Evolutionary conservation across 768 basidiomycete genomes (phyloP), one percentile per base, ranked within the genome.

Genomic region (Phlebiopsis gigantea): DNA sequence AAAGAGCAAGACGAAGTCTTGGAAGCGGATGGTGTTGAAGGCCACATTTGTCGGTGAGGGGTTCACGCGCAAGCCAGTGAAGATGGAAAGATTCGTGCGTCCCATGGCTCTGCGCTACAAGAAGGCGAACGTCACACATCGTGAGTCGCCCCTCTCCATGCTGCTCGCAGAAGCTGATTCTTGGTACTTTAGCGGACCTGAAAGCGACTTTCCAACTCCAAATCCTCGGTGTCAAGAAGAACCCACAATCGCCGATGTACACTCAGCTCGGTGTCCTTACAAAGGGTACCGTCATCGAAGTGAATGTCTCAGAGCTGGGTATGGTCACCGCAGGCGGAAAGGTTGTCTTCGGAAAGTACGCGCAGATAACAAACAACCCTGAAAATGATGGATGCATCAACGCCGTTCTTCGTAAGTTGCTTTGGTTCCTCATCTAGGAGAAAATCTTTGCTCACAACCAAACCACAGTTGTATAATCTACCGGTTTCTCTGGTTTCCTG

Each of bases 21-120:
- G 97, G 97, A 99, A 99, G 76, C 84, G 94, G 63, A 98, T 98
- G 94, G 91, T 99, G 59, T 97, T 93, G 55, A 99, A 99, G 73
- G 97, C 97, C 29, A 99, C 97, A 8, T 99, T 98, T 66, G 97
- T 99, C 29, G 96, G 96, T 4, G 94, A 98, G 70, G 88, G 92
- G 17, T 99, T 98, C 71, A 99, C 97, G 15, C 80, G 97, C 59
- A 98, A 98, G 72, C 97, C 97, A 1, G 95, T 98, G 58, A 99
- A 99, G 75, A 90, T 98, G 87, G 97, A 99, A 74, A 80, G 97
- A 44, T 99, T 99, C 71, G 86, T 99, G 57, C 80, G 97, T 59
- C 97, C 97, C 4, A 97, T 97, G 92, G 97, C 95, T 34, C 74
- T 99, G 63, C 87, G 97, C 47, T 94, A 94, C 75, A 98, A 94